Base-by-base conservation (phyloP, 1,284 basidiomycete genomes). In the Austroboletus sp. region DNA sequence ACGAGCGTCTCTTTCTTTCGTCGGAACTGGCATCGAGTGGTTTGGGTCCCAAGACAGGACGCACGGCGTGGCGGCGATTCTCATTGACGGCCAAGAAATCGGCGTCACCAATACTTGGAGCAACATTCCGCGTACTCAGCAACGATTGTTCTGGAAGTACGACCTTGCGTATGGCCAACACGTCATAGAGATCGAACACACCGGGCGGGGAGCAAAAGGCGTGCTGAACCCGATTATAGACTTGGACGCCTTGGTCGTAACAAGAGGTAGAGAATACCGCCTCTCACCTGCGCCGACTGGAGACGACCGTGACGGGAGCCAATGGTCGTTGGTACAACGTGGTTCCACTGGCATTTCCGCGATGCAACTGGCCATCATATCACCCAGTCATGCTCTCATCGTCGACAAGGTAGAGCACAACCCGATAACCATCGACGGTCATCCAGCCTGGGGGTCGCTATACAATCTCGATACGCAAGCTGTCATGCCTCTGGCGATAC, bases 401-500 rank as follows among this genome's bases (percentile, higher is more conserved):
- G 61, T 90, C 31, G 88, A 90, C 73, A 90, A 89, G 66, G 85
- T 89, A 13, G 87, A 90, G 61, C 83, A 88, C 60, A 91, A 91
- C 57, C 82, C 84, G 8, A 70, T 89, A 35, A 74, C 77, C 0
- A 71, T 85, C 57, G 68, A 77, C 48, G 81, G 82, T 2, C 83
- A 85, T 56, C 82, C 85, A 12, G 86, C 87, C 3, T 91, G 88
- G 88, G 84, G 74, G 0, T 78, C 80, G 2, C 60, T 89, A 16
- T 90, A 82, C 63, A 78, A 89, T 61, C 66, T 89, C 46, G 61
- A 78, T 25, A 79, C 78, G 2, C 73, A 83, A 53, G 70, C 73
- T 2, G 70, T 87, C 44, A 76, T 70, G 31, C 78, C 88, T 32
- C 69, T 92, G 19, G 60, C 71, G 31, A 72, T 89, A 62, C 65